Conservation (phyloP, 352 stramenopile genomes). For the Phytophthora rubi region DNA sequence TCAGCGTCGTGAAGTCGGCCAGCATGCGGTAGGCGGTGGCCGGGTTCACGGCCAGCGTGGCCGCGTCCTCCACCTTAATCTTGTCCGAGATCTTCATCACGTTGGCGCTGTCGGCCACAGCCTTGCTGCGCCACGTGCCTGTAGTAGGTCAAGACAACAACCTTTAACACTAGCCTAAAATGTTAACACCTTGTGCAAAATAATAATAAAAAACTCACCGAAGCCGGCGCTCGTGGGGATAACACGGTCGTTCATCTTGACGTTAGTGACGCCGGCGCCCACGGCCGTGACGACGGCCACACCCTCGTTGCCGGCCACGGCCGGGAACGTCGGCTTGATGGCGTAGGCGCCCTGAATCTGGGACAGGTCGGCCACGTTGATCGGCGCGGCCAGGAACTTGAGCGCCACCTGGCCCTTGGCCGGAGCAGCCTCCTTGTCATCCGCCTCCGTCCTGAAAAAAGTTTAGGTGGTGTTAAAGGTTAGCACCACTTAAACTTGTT, state of each 20-base stretch:
- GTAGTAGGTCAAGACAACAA: not conserved
- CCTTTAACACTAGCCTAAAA: not conserved
- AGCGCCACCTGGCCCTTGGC: slow-evolving; percentile 75
- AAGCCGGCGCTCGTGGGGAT: slow-evolving; percentile 76
- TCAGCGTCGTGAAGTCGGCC: slow-evolving; percentile 81
- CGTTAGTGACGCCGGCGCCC: slow-evolving; percentile 74
- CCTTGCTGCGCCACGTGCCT: slow-evolving; percentile 80
- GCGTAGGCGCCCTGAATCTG: slow-evolving; percentile 89
- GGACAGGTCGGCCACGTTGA: slow-evolving; percentile 89
- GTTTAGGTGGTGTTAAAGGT: not conserved
- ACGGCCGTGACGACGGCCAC: slow-evolving; percentile 88
- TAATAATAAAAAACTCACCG: slow-evolving; percentile 30
- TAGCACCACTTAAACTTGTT: not conserved
- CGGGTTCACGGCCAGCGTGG: slow-evolving; percentile 84
- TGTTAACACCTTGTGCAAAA: not conserved
- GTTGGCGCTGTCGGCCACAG: slow-evolving; percentile 64
- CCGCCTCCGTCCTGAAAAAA: slow-evolving; percentile 56
- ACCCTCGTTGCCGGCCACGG: slow-evolving; percentile 86
- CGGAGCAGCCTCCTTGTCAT: slow-evolving; percentile 64
- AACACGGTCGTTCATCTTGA: slow-evolving; percentile 90
- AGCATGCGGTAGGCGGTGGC: slow-evolving; percentile 88
- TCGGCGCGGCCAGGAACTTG: slow-evolving; percentile 90
- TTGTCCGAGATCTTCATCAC: slow-evolving; percentile 83
- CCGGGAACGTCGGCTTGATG: slow-evolving; percentile 78
- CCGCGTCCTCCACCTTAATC: slow-evolving; percentile 87